phyloP scores from a whole-genome alignment of 768 basidiomycete genomes.

The Lepiota brunneoincarnata region DNA sequence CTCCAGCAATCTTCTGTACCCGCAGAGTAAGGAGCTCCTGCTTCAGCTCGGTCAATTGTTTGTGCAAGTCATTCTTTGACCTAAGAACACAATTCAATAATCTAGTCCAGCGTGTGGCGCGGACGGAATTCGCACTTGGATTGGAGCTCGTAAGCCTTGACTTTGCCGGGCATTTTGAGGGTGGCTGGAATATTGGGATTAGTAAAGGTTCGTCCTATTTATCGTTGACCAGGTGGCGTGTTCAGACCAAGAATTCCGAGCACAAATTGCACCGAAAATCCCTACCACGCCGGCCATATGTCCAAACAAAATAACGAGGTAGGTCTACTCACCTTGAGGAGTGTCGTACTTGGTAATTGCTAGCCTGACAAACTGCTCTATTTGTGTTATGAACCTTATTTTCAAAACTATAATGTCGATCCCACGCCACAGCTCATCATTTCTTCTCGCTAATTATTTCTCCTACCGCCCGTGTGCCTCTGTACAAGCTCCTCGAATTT shows the following conservation, averaged over 20 bases:
- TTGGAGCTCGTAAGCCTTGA: constrained; percentile 95
- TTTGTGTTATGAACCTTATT: constrained; percentile 44
- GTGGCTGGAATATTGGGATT: constrained; percentile 24
- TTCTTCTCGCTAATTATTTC: constrained; percentile 18
- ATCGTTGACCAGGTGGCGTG: neutral
- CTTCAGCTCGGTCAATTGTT: constrained; percentile 94
- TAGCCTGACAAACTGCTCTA: constrained; percentile 23
- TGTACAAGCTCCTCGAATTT: constrained; percentile 55
- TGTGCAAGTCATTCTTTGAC: constrained; percentile 95
- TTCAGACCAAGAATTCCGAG: neutral
- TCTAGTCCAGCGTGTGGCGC: neutral
- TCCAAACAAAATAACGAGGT: constrained; percentile 17
- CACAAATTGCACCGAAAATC: neutral
- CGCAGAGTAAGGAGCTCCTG: constrained; percentile 89
- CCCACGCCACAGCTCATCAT: constrained; percentile 32
- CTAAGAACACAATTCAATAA: constrained; percentile 37
- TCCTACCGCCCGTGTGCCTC: constrained; percentile 16
- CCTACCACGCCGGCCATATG: neutral
- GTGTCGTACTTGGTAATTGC: constrained; percentile 38
- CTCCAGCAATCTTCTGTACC: constrained; percentile 97
- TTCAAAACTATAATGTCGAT: constrained; percentile 40
- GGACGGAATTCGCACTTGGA: constrained; percentile 66
- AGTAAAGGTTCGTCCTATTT: constrained; percentile 12
- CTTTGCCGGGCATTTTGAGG: constrained; percentile 80
- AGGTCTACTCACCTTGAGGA: constrained; percentile 40